A percentile compares a stretch with the other conserved stretches of the same genome.
Evolutionary conservation across 2,329 filamentous ascomycete genomes (phyloP).

Genomic region (Ceratocystis albifundus): DNA sequence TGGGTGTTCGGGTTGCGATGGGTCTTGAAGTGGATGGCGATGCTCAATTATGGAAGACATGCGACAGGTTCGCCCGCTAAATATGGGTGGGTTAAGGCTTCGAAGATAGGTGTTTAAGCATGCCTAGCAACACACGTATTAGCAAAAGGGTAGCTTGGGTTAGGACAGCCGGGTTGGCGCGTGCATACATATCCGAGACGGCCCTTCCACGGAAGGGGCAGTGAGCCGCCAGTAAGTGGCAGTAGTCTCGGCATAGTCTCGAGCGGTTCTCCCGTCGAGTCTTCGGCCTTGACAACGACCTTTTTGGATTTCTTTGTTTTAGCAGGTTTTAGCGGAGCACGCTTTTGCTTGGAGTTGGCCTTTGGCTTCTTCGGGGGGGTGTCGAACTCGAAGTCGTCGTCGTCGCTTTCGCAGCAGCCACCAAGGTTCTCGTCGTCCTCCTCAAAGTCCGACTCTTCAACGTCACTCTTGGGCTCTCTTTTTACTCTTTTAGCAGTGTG

Average conservation of each 20-base stretch:
- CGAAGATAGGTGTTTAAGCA: constrained; percentile 89
- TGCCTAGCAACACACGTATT: constrained; percentile 40
- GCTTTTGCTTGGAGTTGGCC: neutral
- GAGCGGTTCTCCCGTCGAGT: neutral
- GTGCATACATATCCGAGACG: constrained; percentile 22
- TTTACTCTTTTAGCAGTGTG: constrained; percentile 7
- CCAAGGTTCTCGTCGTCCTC: constrained; percentile 15
- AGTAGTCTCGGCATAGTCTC: constrained; percentile 19
- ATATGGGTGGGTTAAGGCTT: constrained; percentile 68
- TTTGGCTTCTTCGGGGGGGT: neutral
- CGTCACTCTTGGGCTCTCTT: constrained; percentile 4
- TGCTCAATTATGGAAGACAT: constrained; percentile 86
- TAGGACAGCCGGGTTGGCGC: neutral
- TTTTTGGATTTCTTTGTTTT: constrained; percentile 7
- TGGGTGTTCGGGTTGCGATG: constrained; percentile 62
- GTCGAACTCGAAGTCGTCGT: constrained; percentile 16
- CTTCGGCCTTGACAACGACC: constrained; percentile 9
- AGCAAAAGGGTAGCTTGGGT: neutral
- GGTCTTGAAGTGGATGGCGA: constrained; percentile 66
- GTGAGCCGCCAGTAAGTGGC: constrained; percentile 16
- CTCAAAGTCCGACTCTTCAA: constrained; percentile 16
- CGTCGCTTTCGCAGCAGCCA: constrained; percentile 20
- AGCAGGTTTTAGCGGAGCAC: neutral
- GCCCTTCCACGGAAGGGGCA: constrained; percentile 22
- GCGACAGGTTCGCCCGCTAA: constrained; percentile 81